phyloP scores from a whole-genome alignment of 176 grass and related monocot genomes.

The Typha latifolia region DNA sequence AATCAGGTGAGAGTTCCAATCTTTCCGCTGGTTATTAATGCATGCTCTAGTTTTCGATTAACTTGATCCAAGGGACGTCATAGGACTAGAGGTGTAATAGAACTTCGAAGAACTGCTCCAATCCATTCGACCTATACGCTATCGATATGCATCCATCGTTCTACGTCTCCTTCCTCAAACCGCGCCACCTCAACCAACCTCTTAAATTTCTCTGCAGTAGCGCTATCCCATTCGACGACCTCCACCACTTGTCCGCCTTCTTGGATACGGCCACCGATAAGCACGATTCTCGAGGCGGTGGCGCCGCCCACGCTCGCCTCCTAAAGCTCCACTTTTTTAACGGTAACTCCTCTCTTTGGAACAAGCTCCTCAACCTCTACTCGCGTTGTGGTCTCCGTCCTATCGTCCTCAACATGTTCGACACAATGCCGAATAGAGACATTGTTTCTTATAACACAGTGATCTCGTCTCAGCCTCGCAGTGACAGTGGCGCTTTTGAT shows the following conservation, averaged over 20 bases:
- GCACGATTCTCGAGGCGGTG: not conserved
- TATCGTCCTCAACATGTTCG: conserved; percentile 27
- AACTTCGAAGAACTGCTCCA: too few species aligned
- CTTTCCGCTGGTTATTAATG: too few species aligned
- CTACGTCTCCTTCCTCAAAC: not conserved
- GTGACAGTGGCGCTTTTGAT: not conserved
- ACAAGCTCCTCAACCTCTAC: conserved; percentile 22
- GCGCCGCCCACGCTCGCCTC: conserved; percentile 10
- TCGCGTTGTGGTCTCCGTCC: not conserved
- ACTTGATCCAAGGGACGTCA: too few species aligned
- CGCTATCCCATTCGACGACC: not conserved
- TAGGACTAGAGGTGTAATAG: too few species aligned
- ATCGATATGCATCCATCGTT: not conserved
- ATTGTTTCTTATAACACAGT: conserved; percentile 30
- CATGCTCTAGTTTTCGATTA: too few species aligned
- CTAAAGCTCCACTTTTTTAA: conserved; percentile 7
- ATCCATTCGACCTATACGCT: too few species aligned
- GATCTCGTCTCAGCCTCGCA: conserved; percentile 16
- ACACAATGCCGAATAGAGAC: conserved; percentile 30
- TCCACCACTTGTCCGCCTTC: not conserved
- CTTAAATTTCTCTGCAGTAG: not conserved
- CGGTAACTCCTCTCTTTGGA: conserved; percentile 14
- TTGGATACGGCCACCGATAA: not conserved
- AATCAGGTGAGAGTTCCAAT: too few species aligned
- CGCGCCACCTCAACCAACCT: not conserved